Percentiles rank a stretch among this genome's conserved stretches.
Conservation (phyloP, 2,329 filamentous ascomycete species). For the Ophiostoma sp. region DNA sequence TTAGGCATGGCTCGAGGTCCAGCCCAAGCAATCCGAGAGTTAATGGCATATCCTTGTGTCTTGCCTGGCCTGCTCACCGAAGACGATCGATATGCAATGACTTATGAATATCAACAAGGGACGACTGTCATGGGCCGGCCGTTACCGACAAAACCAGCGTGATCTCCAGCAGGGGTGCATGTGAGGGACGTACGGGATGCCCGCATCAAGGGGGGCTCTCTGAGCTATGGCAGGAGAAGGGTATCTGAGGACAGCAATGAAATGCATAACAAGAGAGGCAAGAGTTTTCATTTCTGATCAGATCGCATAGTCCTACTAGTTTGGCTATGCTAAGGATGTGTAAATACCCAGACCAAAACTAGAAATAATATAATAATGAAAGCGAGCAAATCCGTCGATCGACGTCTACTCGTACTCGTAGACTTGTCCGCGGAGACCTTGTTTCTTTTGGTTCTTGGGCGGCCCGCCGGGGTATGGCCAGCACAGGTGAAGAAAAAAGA, state of each 20-base stretch:
- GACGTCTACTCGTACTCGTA: too few species aligned
- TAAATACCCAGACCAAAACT: not conserved
- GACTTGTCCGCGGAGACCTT: not conserved
- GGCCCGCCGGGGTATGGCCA: not conserved
- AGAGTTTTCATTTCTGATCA: not conserved
- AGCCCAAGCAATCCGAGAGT: not conserved
- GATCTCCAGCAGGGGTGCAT: constrained; percentile 7
- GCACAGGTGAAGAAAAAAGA: not conserved
- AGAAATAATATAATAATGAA: too few species aligned
- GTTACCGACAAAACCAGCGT: constrained; percentile 7
- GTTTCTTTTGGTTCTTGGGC: not conserved
- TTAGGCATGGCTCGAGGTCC: too few species aligned
- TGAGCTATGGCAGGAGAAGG: not conserved
- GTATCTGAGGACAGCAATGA: not conserved
- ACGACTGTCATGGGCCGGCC: not conserved
- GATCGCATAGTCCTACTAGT: not conserved
- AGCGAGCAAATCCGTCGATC: not conserved
- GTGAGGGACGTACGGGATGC: not conserved
- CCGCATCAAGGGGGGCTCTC: not conserved
- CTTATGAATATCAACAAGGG: not conserved
- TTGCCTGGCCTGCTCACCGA: constrained; percentile 3
- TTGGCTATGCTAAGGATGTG: not conserved
- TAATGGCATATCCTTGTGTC: not conserved
- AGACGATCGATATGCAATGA: not conserved
- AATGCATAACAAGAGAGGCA: not conserved